Evolutionary conservation across 2,329 filamentous ascomycete species (phyloP), one percentile per base, ranked within the genome.

Genomic region (Talaromyces sp.): DNA sequence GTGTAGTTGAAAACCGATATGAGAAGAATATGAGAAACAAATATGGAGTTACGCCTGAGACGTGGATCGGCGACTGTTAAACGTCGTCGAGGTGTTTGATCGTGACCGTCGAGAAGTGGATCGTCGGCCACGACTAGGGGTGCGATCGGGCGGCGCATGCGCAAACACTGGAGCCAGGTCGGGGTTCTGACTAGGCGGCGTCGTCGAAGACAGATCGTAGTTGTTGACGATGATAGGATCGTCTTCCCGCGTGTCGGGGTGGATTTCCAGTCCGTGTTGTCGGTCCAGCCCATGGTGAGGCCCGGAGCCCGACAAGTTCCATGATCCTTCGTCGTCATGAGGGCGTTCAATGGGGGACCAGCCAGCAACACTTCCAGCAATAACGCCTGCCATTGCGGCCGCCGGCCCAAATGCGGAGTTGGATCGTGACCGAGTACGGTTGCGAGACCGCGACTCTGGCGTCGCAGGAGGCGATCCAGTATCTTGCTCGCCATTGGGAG

Each of bases 291-390:
- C 76, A 8, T 74, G 73, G 54, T 75, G 72, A 11, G 70, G 69
- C 19, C 70, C 71, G 43, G 68, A 69, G 26, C 70, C 65, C 1
- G 74, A 71, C 63, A 79, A 77, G 14, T 68, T 70, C 58, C 75
- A 67, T 3, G 72, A 68, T 58, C 77, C 75, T n/a, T 67, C 67
- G 27, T 75, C 74, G 9, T 69, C 70, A 7, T 65, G 65, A 17
- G 68, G 62, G 58, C 81, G 75, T 62, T 85, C 84, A 57, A 87
- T 83, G 0, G 78, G 85, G 38, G 84, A 87, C 84, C 83, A 88
- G 48, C 84, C 85, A 48, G 80, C 84, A 64, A 88, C 81, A 69
- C 83, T 86, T 57, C 85, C 85, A n/a, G 85, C 85, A 41, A 88
- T 80, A 54, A 88, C 80, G 65, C 85, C 85, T 26, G 85, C 85